phyloP scores from a whole-genome alignment of 1,284 basidiomycete genomes.

The Fomitopsis betulina region DNA sequence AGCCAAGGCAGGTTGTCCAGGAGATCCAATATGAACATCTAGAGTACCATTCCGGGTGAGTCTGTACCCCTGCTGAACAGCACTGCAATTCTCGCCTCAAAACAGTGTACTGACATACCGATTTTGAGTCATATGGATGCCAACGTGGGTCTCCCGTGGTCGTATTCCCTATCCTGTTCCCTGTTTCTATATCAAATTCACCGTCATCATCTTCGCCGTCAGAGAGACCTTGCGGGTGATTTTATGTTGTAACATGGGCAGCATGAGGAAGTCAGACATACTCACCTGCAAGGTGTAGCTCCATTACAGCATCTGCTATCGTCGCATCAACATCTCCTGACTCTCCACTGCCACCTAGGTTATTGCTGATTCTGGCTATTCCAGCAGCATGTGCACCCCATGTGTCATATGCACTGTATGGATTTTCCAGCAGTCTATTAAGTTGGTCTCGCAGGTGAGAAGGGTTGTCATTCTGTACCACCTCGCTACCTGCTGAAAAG shows the following conservation, averaged over 20 bases:
- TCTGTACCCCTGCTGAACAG: neutral
- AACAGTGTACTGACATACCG: too few species aligned
- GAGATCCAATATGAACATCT: neutral
- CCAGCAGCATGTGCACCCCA: neutral
- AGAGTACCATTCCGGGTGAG: neutral
- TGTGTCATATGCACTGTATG: neutral
- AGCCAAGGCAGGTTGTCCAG: neutral
- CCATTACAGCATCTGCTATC: neutral
- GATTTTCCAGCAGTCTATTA: neutral
- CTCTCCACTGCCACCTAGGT: too few species aligned
- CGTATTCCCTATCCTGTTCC: neutral
- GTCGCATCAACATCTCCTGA: neutral
- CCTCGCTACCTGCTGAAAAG: neutral
- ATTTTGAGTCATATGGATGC: neutral
- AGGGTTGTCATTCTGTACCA: neutral
- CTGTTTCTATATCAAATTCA: neutral
- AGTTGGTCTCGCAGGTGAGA: neutral
- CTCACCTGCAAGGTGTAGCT: neutral
- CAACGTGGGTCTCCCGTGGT: neutral
- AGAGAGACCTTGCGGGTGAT: neutral
- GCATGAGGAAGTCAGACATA: neutral
- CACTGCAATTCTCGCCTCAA: too few species aligned
- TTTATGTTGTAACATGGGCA: neutral
- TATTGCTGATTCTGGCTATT: constrained; percentile 1
- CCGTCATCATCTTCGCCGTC: neutral